phyloP scores from a whole-genome alignment of 2,329 filamentous ascomycete genomes.

The Fusarium napiforme region DNA sequence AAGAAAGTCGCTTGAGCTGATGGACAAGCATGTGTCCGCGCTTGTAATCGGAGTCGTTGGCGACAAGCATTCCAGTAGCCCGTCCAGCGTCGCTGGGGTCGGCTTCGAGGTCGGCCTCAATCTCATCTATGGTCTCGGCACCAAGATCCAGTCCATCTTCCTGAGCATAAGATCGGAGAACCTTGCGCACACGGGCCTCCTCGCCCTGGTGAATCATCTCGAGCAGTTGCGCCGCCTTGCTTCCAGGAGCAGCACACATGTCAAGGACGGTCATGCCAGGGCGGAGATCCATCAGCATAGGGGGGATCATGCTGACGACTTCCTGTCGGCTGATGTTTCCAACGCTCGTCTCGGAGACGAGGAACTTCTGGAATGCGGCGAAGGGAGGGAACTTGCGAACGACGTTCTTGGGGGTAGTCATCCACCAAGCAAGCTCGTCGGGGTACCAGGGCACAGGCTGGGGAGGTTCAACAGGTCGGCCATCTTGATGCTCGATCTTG shows the following conservation, averaged over 20 bases:
- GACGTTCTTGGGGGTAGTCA: conserved; percentile 97
- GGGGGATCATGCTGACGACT: conserved; percentile 98
- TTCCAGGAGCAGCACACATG: conserved; percentile 95
- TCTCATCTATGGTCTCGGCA: conserved; percentile 59
- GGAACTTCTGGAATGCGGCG: conserved; percentile 94
- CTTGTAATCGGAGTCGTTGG: conserved; percentile 97
- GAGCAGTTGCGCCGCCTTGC: conserved; percentile 94
- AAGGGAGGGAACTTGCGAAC: conserved; percentile 94
- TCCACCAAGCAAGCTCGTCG: conserved; percentile 93
- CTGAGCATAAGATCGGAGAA: conserved; percentile 71
- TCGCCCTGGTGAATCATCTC: conserved; percentile 95
- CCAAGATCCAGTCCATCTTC: conserved; percentile 68
- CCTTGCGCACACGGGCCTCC: conserved; percentile 83
- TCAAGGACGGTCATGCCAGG: conserved; percentile 95
- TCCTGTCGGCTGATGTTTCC: conserved; percentile 98
- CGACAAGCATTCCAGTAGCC: conserved; percentile 90
- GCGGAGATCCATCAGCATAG: conserved; percentile 88
- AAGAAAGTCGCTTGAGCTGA: conserved; percentile 96
- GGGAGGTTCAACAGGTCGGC: conserved; percentile 82
- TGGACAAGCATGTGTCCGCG: conserved; percentile 97
- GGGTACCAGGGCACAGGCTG: conserved; percentile 91
- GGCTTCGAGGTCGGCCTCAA: conserved; percentile 63
- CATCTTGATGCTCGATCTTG: conserved; percentile 84
- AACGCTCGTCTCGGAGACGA: conserved; percentile 95
- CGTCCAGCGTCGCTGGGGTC: conserved; percentile 81